Conservation (phyloP, 1,284 basidiomycete species). For the Mycosarcoma maydis region DNA sequence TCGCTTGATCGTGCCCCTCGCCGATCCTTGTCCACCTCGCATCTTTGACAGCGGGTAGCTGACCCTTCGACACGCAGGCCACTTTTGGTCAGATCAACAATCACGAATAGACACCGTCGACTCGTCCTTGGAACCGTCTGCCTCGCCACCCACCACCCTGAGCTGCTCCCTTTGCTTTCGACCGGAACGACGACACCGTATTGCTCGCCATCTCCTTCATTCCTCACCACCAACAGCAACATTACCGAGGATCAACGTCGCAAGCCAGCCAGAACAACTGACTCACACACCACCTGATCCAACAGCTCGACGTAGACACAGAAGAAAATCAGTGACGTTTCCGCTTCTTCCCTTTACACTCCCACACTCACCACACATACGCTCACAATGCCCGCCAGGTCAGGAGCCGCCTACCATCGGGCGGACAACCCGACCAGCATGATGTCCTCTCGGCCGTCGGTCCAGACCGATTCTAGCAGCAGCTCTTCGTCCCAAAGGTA, state of each 20-base stretch:
- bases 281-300: too few species aligned
- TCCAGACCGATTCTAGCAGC: constrained; percentile 31
- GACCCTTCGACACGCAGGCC: too few species aligned
- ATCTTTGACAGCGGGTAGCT: constrained; percentile 1
- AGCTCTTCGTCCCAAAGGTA: constrained; percentile 40
- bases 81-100: too few species aligned
- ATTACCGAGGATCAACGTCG: background rate
- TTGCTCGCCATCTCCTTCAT: background rate
- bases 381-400: constrained; percentile 23
- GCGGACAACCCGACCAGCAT: constrained; percentile 37
- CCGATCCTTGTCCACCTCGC: constrained; percentile 19
- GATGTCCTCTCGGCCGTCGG: constrained; percentile 29
- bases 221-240: constrained; percentile 17
- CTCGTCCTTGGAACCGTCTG: background rate
- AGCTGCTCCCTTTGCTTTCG: background rate
- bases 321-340: too few species aligned
- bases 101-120: too few species aligned
- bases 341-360: too few species aligned
- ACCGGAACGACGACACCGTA: background rate
- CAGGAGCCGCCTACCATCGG: constrained; percentile 34
- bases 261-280: too few species aligned
- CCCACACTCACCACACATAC: background rate
- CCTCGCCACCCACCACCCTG: too few species aligned
- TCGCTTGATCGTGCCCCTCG: constrained; percentile 20
- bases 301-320: too few species aligned